phyloP scores from a whole-genome alignment of 257 asterid genomes.

The Primulina huaijiensis region DNA sequence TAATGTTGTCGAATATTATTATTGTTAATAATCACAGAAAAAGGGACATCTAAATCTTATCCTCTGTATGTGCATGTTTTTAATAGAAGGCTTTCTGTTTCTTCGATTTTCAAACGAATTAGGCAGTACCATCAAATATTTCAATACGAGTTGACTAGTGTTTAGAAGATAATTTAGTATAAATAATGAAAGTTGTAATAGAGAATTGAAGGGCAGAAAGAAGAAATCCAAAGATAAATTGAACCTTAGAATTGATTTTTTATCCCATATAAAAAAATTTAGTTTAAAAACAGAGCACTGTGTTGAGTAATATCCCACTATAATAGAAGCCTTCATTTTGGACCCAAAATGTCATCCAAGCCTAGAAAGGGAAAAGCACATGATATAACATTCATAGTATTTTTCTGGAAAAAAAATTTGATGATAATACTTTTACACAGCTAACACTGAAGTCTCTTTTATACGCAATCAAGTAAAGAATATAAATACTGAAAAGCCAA shows the following conservation, averaged over 20 bases:
- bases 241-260: too few relatives aligned
- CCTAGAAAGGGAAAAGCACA: constrained; percentile 25
- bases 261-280: neutral
- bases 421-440: neutral
- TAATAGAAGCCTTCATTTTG: neutral
- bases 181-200: too few relatives aligned
- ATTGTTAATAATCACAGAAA: neutral
- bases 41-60: neutral
- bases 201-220: too few relatives aligned
- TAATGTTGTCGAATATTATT: too few relatives aligned
- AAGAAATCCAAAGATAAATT: too few relatives aligned
- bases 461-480: neutral
- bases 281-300: neutral
- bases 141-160: neutral
- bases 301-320: neutral
- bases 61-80: neutral
- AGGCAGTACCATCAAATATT: neutral
- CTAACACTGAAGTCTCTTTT: neutral
- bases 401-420: neutral
- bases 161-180: too few relatives aligned
- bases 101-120: neutral
- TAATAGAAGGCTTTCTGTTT: neutral
- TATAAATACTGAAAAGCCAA: neutral
- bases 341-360: constrained; percentile 16
- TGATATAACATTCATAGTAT: constrained; percentile 23